Evolutionary conservation across 805 yeast species (phyloP).

Genomic region (Nakazawaea peltata): DNA sequence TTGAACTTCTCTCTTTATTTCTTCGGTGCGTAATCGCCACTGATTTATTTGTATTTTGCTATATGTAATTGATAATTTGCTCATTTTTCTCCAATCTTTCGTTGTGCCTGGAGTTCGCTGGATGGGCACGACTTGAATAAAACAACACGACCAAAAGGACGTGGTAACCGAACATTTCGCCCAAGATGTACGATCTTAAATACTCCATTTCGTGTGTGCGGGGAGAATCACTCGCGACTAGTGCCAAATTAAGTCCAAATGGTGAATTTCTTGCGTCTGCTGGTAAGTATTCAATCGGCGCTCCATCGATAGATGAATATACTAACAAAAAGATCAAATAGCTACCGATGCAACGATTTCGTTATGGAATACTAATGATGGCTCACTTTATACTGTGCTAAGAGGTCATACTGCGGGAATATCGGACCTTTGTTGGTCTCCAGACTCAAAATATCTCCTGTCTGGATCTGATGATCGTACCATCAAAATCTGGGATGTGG

Average conservation of each 20-base stretch:
- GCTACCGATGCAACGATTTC: constrained; percentile 52
- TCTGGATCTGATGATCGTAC: constrained; percentile 85
- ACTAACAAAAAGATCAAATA: not conserved
- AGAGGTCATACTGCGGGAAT: constrained; percentile 64
- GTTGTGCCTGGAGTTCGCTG: not conserved
- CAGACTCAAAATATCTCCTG: constrained; percentile 64
- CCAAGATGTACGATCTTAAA: constrained; percentile 12
- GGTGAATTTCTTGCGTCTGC: constrained; percentile 49
- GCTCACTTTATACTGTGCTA: constrained; percentile 25
- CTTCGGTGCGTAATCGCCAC: too few relatives aligned
- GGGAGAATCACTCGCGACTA: too few relatives aligned
- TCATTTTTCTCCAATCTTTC: not conserved
- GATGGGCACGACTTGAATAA: too few relatives aligned
- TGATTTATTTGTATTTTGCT: not conserved
- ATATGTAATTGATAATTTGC: not conserved
- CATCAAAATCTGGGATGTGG: constrained; percentile 62
- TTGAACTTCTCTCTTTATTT: too few relatives aligned
- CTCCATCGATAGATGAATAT: not conserved
- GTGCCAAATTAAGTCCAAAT: constrained; percentile 55
- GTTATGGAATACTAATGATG: constrained; percentile 42
- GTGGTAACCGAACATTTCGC: too few relatives aligned
- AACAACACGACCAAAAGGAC: too few relatives aligned
- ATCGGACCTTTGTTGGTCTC: constrained; percentile 72
- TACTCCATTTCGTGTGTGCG: too few relatives aligned
- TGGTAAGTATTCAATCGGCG: constrained; percentile 12